Conservation (phyloP, 176 grass and related monocot genomes). For the Avena atlantica region DNA sequence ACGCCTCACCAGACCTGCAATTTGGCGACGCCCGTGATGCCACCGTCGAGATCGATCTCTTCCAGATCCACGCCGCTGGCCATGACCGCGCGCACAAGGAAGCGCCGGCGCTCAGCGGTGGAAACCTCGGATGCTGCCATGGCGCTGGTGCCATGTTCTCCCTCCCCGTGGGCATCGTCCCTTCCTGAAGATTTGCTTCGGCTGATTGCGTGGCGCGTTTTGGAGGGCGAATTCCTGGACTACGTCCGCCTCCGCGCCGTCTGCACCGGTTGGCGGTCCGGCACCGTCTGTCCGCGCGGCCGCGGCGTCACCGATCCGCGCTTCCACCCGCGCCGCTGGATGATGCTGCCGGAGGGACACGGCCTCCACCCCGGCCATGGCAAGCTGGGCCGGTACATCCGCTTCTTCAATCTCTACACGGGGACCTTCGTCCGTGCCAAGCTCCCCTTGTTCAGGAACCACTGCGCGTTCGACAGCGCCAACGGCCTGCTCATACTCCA, state of each 20-base stretch:
- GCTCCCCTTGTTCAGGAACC: neutral
- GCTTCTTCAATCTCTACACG: constrained; percentile 15
- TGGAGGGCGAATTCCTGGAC: neutral
- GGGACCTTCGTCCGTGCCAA: neutral
- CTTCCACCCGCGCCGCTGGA: neutral
- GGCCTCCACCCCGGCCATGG: neutral
- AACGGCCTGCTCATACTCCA: constrained; percentile 14
- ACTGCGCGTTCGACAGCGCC: neutral
- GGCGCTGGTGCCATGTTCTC: neutral
- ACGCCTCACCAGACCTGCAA: neutral
- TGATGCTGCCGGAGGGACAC: neutral
- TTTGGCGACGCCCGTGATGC: neutral
- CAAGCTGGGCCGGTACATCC: neutral
- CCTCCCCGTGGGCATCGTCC: neutral
- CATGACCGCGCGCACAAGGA: neutral
- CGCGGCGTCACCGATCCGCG: neutral
- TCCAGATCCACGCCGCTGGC: neutral
- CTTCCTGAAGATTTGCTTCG: neutral
- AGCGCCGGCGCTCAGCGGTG: neutral
- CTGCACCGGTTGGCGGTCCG: neutral
- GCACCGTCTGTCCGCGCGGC: neutral
- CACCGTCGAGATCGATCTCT: neutral
- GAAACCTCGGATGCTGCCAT: neutral
- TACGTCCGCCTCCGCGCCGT: neutral
- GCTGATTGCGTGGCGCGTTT: neutral